A percentile compares a stretch with the other conserved stretches of the same genome.
These are phyloP conservation scores for Onygenales sp. DNA, from an alignment of 2,329 filamentous ascomycete species.

Conservation along the genomic window DNA sequence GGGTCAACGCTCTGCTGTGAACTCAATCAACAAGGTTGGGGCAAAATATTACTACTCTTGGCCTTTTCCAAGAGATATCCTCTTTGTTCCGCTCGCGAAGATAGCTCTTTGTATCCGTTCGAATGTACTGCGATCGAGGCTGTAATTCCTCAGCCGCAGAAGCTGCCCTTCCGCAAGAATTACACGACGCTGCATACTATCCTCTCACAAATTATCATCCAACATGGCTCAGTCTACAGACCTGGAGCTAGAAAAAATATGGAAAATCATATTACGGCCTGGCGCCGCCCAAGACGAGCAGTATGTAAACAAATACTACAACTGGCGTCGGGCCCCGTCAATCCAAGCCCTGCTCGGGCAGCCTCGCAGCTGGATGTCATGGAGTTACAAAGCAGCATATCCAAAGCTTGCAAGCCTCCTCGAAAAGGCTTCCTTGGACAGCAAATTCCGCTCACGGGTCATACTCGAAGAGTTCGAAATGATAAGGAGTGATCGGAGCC, in stretches of 20 bases:
- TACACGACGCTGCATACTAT: too few relatives aligned
- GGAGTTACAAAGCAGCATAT: slow-evolving; percentile 6
- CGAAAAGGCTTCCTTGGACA: slow-evolving; percentile 4
- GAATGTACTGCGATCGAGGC: too few relatives aligned
- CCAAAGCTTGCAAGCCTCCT: slow-evolving; percentile 4
- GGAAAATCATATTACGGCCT: background rate
- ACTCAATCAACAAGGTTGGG: too few relatives aligned
- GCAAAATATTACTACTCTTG: too few relatives aligned
- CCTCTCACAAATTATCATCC: too few relatives aligned
- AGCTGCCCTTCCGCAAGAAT: too few relatives aligned
- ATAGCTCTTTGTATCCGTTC: too few relatives aligned
- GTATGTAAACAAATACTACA: slow-evolving; percentile 4
- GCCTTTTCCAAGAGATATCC: too few relatives aligned
- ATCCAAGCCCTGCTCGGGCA: background rate
- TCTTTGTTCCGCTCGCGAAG: too few relatives aligned
- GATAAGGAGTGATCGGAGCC: background rate
- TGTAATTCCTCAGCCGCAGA: too few relatives aligned
- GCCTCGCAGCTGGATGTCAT: slow-evolving; percentile 5
- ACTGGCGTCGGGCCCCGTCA: background rate
- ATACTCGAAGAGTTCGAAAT: slow-evolving; percentile 2
- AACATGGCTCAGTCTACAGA: too few relatives aligned
- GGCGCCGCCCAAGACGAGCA: slow-evolving; percentile 1
- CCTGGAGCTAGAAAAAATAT: background rate
- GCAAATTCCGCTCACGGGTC: slow-evolving; percentile 3
- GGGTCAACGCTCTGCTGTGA: too few relatives aligned